A percentile compares a stretch with the other conserved stretches of the same genome.
These are phyloP conservation scores for Blastocystis sp. DNA, from an alignment of 352 stramenopile genomes.

Conservation along the genomic window DNA sequence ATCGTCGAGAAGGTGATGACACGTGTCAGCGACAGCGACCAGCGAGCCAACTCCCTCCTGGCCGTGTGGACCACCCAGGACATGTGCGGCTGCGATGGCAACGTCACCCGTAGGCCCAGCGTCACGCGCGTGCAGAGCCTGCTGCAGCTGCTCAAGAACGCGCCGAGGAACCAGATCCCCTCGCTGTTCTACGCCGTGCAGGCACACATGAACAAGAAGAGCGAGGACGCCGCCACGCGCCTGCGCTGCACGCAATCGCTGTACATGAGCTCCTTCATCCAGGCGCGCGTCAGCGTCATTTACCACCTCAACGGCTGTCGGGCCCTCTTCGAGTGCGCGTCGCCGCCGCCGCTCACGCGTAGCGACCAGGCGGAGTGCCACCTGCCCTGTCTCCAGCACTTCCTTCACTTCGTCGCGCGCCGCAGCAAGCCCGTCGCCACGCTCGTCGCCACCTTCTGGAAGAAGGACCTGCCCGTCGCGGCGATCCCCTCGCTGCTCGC, in stretches of 20 bases:
- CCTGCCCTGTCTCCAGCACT: neutral
- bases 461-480: neutral
- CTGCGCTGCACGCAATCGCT: neutral
- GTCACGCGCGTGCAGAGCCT: neutral
- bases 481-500: neutral
- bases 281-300: neutral
- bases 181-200: neutral
- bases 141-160: neutral
- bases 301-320: neutral
- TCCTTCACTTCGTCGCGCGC: neutral
- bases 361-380: neutral
- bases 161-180: neutral
- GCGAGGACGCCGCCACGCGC: neutral
- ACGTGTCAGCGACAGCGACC: neutral
- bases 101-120: neutral
- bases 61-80: neutral
- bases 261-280: neutral
- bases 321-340: neutral
- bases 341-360: neutral
- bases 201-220: neutral
- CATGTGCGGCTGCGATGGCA: neutral
- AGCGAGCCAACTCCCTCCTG: neutral
- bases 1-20: conserved; percentile 5
- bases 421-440: neutral
- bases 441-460: neutral